Percentiles rank a stretch among this genome's conserved stretches.
Evolutionary conservation across 2,329 filamentous ascomycete species (phyloP).

Genomic region (Xylariomycetidae sp.): DNA sequence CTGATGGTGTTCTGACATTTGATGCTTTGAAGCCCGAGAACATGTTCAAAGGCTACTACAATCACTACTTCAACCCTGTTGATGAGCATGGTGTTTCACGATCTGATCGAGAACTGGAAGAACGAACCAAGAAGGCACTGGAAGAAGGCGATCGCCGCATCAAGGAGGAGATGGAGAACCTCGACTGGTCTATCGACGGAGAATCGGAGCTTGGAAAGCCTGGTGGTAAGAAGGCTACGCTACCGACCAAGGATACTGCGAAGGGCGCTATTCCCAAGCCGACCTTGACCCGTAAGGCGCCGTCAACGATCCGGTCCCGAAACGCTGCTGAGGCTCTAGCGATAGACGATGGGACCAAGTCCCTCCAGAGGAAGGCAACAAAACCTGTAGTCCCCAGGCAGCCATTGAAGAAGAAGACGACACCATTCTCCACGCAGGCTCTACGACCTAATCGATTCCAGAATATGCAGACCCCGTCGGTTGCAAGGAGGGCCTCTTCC

Average conservation of each 20-base stretch:
- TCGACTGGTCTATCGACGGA: constrained; percentile 55
- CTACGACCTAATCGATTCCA: constrained; percentile 25
- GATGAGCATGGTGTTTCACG: constrained; percentile 62
- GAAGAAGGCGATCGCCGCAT: constrained; percentile 61
- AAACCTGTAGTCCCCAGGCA: constrained; percentile 19
- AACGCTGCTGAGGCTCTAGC: constrained; percentile 46
- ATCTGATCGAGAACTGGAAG: constrained; percentile 54
- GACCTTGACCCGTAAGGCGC: constrained; percentile 20
- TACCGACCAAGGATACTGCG: constrained; percentile 4
- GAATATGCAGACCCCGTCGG: constrained; percentile 31
- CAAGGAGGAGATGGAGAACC: constrained; percentile 56
- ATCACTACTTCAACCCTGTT: constrained; percentile 54
- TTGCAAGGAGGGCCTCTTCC: constrained; percentile 43
- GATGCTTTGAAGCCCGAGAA: constrained; percentile 54
- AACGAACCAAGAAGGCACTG: constrained; percentile 43
- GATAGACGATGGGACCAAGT: constrained; percentile 30
- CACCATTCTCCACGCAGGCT: constrained; percentile 21
- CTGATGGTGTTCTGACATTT: constrained; percentile 49
- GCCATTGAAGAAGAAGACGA: constrained; percentile 18
- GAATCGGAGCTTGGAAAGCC: constrained; percentile 37
- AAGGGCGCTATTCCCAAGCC: constrained; percentile 7
- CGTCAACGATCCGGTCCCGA: constrained; percentile 50
- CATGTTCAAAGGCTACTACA: constrained; percentile 55
- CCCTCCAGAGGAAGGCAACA: constrained; percentile 23
- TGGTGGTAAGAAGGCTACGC: constrained; percentile 16